Percentiles rank a stretch among this genome's conserved stretches.
These are phyloP conservation scores for Stephania yunnanensis DNA, from an alignment of 164 flowering plant species.

Conservation along the genomic window DNA sequence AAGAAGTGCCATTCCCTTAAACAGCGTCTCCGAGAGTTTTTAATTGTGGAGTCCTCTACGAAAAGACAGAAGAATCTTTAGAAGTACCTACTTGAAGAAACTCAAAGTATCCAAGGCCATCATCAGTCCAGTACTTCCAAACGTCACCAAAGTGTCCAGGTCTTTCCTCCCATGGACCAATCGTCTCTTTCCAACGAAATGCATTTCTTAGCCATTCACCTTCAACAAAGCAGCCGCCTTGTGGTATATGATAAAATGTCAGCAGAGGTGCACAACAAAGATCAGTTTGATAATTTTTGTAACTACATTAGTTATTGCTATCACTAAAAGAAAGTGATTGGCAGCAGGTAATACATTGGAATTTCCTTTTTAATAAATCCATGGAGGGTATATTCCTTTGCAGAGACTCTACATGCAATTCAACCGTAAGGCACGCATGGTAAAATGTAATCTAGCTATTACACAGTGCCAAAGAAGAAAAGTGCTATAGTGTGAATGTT, in stretches of 20 bases:
- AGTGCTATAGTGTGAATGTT: neutral
- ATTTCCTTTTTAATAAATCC: neutral
- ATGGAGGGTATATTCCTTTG: neutral
- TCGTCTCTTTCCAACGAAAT: slow-evolving; percentile 80
- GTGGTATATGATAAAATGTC: neutral
- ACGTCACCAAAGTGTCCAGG: slow-evolving; percentile 95
- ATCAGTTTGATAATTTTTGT: neutral
- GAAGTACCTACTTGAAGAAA: slow-evolving; percentile 67
- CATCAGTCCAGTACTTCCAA: slow-evolving; percentile 97
- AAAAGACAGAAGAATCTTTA: slow-evolving; percentile 8
- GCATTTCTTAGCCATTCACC: slow-evolving; percentile 92
- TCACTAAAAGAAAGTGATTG: neutral
- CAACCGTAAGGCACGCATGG: neutral
- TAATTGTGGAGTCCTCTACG: neutral
- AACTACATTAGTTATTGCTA: neutral
- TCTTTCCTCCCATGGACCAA: slow-evolving; percentile 96
- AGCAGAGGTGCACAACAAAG: neutral
- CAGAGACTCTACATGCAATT: neutral
- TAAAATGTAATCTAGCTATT: neutral
- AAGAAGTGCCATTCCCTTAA: slow-evolving; percentile 3
- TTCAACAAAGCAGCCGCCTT: slow-evolving; percentile 94
- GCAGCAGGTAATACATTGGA: neutral
- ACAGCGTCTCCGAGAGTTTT: neutral
- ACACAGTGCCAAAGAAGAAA: neutral
- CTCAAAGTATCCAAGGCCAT: slow-evolving; percentile 89